Base-by-base conservation (phyloP, 2,329 filamentous ascomycete genomes). In the Periconia sp. region DNA sequence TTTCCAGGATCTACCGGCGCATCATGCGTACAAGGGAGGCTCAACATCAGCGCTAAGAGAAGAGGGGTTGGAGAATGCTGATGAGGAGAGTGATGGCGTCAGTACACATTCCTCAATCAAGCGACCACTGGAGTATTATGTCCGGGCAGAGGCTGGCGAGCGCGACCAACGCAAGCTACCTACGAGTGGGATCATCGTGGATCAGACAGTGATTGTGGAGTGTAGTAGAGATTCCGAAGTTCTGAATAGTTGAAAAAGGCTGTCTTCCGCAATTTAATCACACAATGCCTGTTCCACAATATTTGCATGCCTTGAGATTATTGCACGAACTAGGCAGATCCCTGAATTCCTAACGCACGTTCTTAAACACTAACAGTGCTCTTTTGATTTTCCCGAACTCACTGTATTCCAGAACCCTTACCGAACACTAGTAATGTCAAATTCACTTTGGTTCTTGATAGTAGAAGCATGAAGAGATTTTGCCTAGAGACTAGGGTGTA, bases 151-250 rank as follows among this genome's bases (percentile, higher is more conserved):
- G 13, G 18, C 13, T 4, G 28, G n/a, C 4, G 22, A 16, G 16
- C 12, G 13, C 13, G 19, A 40, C 18, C n/a, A 4, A 17, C 31
- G 7, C 1, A 13, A n/a, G 2, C n/a, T 40, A 16, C 28, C 28
- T 1, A 17, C 24, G 19, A 32, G 26, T 4, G 36, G 36, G 13
- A 40, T 32, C 21, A 11, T 31, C 10, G 36, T 40, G 9, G 28
- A 40, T 32, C 36, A 30, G 15, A 40, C 26, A 21, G 28, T 40
- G 15, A 40, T 11, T 13, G 36, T 40, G 18, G 36, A 40, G 28
- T 30, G 36, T 9, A 36, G 22, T 36, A 17, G 16, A 10, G 10
- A 25, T 26, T 12, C n/a, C n/a, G n/a, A n/a, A n/a, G n/a, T n/a
- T 25, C n/a, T 25, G 23, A 25, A 25, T 25, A 25, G 23, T 25